phyloP scores from a whole-genome alignment of 495 filamentous ascomycete species.

The Tuber borchii region DNA sequence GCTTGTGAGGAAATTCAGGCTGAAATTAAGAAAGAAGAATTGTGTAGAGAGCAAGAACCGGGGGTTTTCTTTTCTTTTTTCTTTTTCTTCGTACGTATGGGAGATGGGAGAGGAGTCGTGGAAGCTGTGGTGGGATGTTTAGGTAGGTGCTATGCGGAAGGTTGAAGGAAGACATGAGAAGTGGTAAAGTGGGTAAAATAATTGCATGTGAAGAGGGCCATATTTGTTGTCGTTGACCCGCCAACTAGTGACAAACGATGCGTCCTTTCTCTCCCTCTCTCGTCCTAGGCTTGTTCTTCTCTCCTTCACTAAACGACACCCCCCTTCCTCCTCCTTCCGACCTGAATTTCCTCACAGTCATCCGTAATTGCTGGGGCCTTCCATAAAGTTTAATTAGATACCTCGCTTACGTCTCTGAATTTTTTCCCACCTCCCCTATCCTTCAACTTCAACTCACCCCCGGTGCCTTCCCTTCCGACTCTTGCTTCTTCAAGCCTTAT shows the following conservation, averaged over 20 bases:
- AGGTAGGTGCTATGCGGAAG: too few species aligned
- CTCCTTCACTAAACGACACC: too few species aligned
- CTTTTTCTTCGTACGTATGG: too few species aligned
- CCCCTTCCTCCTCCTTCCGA: not conserved
- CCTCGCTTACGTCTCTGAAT: not conserved
- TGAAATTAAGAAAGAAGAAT: not conserved
- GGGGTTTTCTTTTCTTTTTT: not conserved
- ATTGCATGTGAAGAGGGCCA: too few species aligned
- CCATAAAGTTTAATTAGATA: not conserved
- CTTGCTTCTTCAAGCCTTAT: conserved; percentile 1
- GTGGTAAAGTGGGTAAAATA: too few species aligned
- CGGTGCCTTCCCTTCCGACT: not conserved
- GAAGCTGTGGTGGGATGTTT: too few species aligned
- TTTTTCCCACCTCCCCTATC: not conserved
- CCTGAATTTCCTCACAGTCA: not conserved
- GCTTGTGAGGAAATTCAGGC: not conserved
- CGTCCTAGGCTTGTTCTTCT: too few species aligned
- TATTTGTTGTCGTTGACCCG: too few species aligned
- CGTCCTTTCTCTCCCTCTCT: too few species aligned
- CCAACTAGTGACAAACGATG: too few species aligned
- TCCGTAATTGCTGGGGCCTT: not conserved
- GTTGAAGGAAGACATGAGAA: too few species aligned
- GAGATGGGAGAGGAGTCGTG: too few species aligned
- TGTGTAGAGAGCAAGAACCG: not conserved
- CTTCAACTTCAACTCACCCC: conserved; percentile 6